Conservation (phyloP, 2,329 filamentous ascomycete species). For the Ophiosphaerella herpotricha region DNA sequence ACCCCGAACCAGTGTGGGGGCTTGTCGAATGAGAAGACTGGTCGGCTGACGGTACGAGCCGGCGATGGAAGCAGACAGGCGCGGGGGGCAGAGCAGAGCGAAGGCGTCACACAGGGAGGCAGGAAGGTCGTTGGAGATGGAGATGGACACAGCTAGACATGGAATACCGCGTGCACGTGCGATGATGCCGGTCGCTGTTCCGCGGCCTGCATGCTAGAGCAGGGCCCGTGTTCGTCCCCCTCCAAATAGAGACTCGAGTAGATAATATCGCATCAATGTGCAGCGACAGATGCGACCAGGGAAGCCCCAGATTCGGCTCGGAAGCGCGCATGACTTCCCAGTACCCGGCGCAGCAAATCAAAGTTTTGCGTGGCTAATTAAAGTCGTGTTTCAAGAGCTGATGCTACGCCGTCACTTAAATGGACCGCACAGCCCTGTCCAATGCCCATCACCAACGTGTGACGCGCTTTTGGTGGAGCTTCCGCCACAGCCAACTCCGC, state of each 20-base stretch:
- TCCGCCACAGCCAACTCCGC: constrained; percentile 30
- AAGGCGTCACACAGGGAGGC: too few species aligned
- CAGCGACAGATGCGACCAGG: too few species aligned
- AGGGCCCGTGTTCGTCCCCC: not conserved
- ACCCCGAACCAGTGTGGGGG: not conserved
- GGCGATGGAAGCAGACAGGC: not conserved
- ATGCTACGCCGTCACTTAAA: constrained; percentile 1
- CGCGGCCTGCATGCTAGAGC: constrained; percentile 2
- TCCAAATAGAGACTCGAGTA: too few species aligned
- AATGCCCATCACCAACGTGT: constrained; percentile 7
- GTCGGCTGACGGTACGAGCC: not conserved
- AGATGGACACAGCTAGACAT: not conserved
- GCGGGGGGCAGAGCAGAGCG: not conserved
- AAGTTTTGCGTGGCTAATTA: constrained; percentile 10
- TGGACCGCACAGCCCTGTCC: constrained; percentile 1
- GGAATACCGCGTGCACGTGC: constrained; percentile 2
- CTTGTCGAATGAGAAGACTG: not conserved
- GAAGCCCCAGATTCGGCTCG: too few species aligned
- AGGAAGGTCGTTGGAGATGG: not conserved
- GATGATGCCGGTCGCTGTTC: constrained; percentile 1
- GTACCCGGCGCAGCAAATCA: constrained; percentile 1
- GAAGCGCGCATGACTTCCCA: too few species aligned
- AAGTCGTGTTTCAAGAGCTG: constrained; percentile 10
- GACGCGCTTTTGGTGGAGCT: constrained; percentile 33
- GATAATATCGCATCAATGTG: too few species aligned